phyloP scores from a whole-genome alignment of 2,329 filamentous ascomycete genomes.

The Cladosporium austrohemisphaericum region DNA sequence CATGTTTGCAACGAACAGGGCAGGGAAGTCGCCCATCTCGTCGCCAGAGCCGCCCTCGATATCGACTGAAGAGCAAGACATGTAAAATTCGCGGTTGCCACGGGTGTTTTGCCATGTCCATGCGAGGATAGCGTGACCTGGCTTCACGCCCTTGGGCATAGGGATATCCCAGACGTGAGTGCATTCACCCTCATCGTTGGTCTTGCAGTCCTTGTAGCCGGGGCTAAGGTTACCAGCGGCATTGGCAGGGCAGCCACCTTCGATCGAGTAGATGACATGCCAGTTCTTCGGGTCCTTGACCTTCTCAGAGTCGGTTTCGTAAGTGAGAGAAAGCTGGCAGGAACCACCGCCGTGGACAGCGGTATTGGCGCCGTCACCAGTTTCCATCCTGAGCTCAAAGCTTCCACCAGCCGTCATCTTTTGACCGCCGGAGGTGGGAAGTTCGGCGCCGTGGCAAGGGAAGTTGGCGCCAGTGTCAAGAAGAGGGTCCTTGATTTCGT shows the following conservation, averaged over 20 bases:
- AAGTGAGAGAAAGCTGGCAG: constrained; percentile 84
- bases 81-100: constrained; percentile 95
- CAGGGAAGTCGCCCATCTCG: constrained; percentile 61
- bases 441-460: constrained; percentile 70
- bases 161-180: constrained; percentile 63
- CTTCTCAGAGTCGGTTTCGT: constrained; percentile 63
- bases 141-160: constrained; percentile 66
- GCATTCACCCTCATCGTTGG: constrained; percentile 24
- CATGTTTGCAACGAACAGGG: constrained; percentile 72
- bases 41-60: constrained; percentile 56
- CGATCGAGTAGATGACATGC: constrained; percentile 85
- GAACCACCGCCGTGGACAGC: constrained; percentile 88
- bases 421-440: constrained; percentile 44
- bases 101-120: constrained; percentile 96
- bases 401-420: constrained; percentile 61
- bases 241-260: constrained; percentile 76
- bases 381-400: constrained; percentile 59
- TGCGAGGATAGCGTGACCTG: constrained; percentile 75
- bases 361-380: constrained; percentile 50
- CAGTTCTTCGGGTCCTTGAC: constrained; percentile 57
- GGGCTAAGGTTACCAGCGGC: constrained; percentile 55
- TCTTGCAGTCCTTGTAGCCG: constrained; percentile 16
- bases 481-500: constrained; percentile 61
- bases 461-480: constrained; percentile 60
- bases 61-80: constrained; percentile 82